phyloP scores from a whole-genome alignment of 2,329 filamentous ascomycete species.

The Penicillium sp. region DNA sequence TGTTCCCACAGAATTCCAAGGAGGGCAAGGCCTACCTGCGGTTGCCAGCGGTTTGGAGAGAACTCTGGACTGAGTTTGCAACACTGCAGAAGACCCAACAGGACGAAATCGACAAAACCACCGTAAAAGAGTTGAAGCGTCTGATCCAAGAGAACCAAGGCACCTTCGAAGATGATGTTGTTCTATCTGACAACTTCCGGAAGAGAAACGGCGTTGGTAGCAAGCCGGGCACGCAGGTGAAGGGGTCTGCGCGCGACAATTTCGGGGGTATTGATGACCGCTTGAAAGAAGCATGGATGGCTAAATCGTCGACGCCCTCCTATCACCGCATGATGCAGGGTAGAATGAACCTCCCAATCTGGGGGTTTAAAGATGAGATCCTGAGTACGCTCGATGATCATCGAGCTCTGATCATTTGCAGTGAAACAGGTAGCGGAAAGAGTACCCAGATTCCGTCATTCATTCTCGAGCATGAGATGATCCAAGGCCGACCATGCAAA shows the following conservation, averaged over 20 bases:
- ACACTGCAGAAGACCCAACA: constrained; percentile 67
- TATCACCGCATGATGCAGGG: constrained; percentile 79
- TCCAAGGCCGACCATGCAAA: constrained; percentile 77
- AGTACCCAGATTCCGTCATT: constrained; percentile 97
- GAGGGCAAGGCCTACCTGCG: constrained; percentile 83
- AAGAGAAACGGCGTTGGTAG: constrained; percentile 44
- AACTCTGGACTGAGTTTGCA: constrained; percentile 79
- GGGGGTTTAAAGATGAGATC: constrained; percentile 76
- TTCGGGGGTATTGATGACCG: constrained; percentile 37
- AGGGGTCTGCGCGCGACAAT: constrained; percentile 24
- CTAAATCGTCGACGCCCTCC: constrained; percentile 51
- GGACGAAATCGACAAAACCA: constrained; percentile 68
- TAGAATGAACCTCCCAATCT: constrained; percentile 85
- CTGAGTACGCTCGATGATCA: constrained; percentile 73
- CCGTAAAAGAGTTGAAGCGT: constrained; percentile 62
- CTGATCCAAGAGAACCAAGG: constrained; percentile 40
- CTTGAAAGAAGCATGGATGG: constrained; percentile 52
- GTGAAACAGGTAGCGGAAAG: constrained; percentile 95
- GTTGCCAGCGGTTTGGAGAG: constrained; percentile 76
- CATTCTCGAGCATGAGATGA: constrained; percentile 83
- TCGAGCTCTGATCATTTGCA: constrained; percentile 89
- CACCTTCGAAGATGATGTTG: constrained; percentile 67
- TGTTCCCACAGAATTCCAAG: constrained; percentile 74
- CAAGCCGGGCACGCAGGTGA: constrained; percentile 29
- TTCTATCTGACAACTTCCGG: constrained; percentile 74